phyloP scores from a whole-genome alignment of 495 filamentous ascomycete species.

The Neurospora sp. region DNA sequence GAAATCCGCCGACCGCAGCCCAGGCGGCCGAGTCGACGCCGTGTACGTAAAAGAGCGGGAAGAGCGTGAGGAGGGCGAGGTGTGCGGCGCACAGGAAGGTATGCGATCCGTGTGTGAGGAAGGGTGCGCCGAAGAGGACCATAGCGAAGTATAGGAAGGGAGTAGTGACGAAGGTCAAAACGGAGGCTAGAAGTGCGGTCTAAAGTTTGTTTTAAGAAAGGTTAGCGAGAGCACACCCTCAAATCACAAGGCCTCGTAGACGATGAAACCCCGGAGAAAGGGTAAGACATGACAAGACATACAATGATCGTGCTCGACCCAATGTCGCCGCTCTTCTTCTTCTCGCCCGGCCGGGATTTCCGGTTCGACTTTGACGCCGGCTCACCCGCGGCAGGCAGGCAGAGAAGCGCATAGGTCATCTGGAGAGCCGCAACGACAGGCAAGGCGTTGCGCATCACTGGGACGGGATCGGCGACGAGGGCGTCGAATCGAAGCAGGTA shows the following conservation, averaged over 20 bases:
- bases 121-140: slow-evolving; percentile 83
- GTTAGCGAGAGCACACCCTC: neutral
- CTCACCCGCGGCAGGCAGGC: slow-evolving; percentile 58
- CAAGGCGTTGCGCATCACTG: slow-evolving; percentile 51
- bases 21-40: slow-evolving; percentile 68
- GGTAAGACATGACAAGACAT: slow-evolving; percentile 11
- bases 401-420: slow-evolving; percentile 55
- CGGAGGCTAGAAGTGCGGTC: slow-evolving; percentile 51
- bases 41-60: slow-evolving; percentile 71
- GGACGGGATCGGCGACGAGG: slow-evolving; percentile 62
- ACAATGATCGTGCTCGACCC: slow-evolving; percentile 27
- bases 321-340: slow-evolving; percentile 21
- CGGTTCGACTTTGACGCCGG: slow-evolving; percentile 17
- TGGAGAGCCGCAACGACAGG: slow-evolving; percentile 57
- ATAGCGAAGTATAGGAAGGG: slow-evolving; percentile 54
- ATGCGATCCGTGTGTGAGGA: slow-evolving; percentile 70
- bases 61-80: slow-evolving; percentile 62
- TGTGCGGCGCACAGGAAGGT: slow-evolving; percentile 74
- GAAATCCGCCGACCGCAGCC: slow-evolving; percentile 54
- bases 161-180: slow-evolving; percentile 47
- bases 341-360: slow-evolving; percentile 32
- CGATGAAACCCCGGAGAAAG: neutral
- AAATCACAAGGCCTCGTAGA: neutral
- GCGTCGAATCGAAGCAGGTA: slow-evolving; percentile 51
- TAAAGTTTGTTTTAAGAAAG: slow-evolving; percentile 21